These are phyloP conservation scores for Fraxinus quadrangulata DNA, from an alignment of 257 asterid genomes.

Conservation along the genomic window DNA sequence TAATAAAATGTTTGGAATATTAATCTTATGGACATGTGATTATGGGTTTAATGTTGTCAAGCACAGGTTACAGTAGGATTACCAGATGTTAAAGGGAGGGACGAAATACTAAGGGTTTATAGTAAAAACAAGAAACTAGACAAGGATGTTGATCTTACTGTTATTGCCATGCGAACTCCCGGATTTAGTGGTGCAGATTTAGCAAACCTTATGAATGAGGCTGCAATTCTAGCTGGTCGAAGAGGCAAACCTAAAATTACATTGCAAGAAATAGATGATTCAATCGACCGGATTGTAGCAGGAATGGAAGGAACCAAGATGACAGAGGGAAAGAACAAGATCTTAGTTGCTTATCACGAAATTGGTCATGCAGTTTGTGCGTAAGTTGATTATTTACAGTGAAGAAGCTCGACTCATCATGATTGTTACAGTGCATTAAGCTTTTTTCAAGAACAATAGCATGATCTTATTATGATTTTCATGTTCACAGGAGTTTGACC, in stretches of 20 bases:
- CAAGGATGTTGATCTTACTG: slow-evolving; percentile 46
- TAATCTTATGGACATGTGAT: neutral
- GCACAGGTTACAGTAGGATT: slow-evolving; percentile 58
- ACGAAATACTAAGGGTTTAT: slow-evolving; percentile 57
- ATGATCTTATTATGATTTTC: slow-evolving; percentile 6
- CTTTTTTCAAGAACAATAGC: neutral
- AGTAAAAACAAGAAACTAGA: slow-evolving; percentile 50
- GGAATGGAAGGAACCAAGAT: slow-evolving; percentile 80
- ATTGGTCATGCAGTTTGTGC: slow-evolving; percentile 68
- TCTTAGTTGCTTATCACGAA: slow-evolving; percentile 65
- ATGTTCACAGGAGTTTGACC: slow-evolving; percentile 49
- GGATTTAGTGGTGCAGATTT: slow-evolving; percentile 79
- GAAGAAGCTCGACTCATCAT: neutral
- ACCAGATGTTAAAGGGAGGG: slow-evolving; percentile 67
- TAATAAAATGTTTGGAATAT: neutral
- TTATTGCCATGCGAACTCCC: slow-evolving; percentile 71
- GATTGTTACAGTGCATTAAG: neutral
- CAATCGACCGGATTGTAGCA: slow-evolving; percentile 69
- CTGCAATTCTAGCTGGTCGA: slow-evolving; percentile 75
- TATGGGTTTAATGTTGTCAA: neutral
- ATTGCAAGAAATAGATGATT: slow-evolving; percentile 54
- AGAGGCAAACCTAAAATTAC: slow-evolving; percentile 56
- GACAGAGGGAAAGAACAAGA: slow-evolving; percentile 76
- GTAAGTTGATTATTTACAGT: slow-evolving; percentile 35
- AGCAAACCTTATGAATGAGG: slow-evolving; percentile 74